phyloP scores from a whole-genome alignment of 2,329 filamentous ascomycete genomes.

The Calonectria hongkongensis region DNA sequence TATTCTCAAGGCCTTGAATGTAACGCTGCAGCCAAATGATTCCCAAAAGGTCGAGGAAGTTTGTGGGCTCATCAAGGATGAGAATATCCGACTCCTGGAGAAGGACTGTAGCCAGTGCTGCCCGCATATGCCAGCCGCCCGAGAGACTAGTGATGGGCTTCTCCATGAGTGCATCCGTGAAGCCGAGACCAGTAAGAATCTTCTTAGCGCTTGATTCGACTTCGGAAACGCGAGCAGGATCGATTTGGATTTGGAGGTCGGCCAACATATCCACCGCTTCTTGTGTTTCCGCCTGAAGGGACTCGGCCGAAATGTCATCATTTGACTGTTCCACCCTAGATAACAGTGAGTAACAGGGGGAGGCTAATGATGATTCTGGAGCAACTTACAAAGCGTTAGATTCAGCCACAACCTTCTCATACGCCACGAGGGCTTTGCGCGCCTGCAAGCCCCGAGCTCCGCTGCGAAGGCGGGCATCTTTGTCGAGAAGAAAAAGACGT shows the following conservation, averaged over 20 bases:
- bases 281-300: conserved; percentile 79
- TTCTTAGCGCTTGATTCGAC: conserved; percentile 80
- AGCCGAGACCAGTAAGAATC: conserved; percentile 82
- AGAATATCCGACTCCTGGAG: conserved; percentile 85
- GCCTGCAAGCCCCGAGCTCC: conserved; percentile 84
- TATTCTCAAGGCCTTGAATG: conserved; percentile 74
- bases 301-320: conserved; percentile 73
- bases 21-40: conserved; percentile 90
- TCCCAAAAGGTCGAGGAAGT: conserved; percentile 87
- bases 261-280: conserved; percentile 81
- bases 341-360: background rate
- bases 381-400: conserved; percentile 69
- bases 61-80: conserved; percentile 90
- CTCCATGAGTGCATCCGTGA: conserved; percentile 76
- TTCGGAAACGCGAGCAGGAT: conserved; percentile 77
- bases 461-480: conserved; percentile 83
- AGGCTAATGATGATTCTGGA: background rate
- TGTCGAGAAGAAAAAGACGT: conserved; percentile 80
- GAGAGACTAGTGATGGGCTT: conserved; percentile 80
- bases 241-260: conserved; percentile 80
- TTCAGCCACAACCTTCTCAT: conserved; percentile 80
- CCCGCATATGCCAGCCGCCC: conserved; percentile 85
- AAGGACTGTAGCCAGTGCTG: conserved; percentile 78
- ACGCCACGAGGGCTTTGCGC: conserved; percentile 81
- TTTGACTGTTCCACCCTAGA: conserved; percentile 69